Evolutionary conservation across 139 green algal species (phyloP), one percentile per base, ranked within the genome.

Genomic region (Coccomyxa sp.): DNA sequence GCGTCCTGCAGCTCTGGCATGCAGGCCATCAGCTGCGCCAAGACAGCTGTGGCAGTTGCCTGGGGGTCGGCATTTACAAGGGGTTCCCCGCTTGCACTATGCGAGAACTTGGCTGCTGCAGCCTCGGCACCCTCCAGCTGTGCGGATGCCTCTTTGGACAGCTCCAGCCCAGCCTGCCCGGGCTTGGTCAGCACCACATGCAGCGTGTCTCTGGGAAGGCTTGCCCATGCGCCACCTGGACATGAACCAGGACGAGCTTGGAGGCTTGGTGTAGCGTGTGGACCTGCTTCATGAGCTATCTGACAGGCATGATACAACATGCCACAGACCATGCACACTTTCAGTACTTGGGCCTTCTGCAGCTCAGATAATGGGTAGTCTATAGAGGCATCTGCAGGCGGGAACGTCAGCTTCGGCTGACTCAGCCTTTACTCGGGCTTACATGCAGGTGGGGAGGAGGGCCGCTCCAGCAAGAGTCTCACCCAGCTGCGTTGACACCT

Each of bases 181-280:
- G 8, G 7, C 39, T 76, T 76, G 71, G 78, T 88, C 31, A 93
- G 78, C 27, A 90, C 77, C 22, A 94, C 50, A 39, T 94, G 90
- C 79, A 94, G 84, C n/a, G 78, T 87, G 39, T 38, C 71, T 24
- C 71, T 16, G 31, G 33, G 38, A 37, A 39, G 9, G 10, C 10
- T 5, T 27, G 12, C 39, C 10, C 58, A 14, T 16, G 71, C 71
- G 58, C 38, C 64, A 36, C 64, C 33, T 37, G 7, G 6, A n/a
- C 39, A 58, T 14, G 44, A 58, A 14, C 12, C 44, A 27, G 44
- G 14, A n/a, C n/a, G n/a, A n/a, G n/a, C n/a, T n/a, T n/a, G n/a
- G n/a, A n/a, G n/a, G n/a, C n/a, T n/a, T n/a, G n/a, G n/a, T n/a
- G n/a, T n/a, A n/a, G n/a, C n/a, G n/a, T n/a, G n/a, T n/a, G n/a